Evolutionary conservation across 306 rosid genomes (phyloP).

Genomic region (Prunus dulcis): DNA sequence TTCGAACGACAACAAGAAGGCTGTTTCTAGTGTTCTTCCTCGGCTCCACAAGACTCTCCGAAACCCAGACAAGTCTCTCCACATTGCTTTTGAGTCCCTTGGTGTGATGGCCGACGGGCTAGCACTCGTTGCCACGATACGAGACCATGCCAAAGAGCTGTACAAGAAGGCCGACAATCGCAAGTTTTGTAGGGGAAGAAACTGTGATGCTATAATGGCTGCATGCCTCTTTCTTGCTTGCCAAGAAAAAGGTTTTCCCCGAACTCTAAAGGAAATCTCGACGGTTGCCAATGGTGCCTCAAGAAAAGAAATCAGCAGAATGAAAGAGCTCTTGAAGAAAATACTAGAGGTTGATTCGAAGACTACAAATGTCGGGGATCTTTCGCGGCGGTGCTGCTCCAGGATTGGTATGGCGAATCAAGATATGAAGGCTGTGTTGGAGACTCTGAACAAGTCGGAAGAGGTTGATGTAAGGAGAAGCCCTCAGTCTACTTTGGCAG

Average conservation of each 20-base stretch:
- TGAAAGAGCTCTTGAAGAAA: background rate
- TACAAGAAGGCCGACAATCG: background rate
- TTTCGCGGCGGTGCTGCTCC: constrained; percentile 5
- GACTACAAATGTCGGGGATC: background rate
- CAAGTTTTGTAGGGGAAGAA: background rate
- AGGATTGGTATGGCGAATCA: background rate
- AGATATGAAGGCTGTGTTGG: constrained; percentile 2
- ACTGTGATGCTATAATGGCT: background rate
- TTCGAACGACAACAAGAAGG: background rate
- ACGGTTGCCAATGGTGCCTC: background rate
- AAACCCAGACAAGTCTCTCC: background rate
- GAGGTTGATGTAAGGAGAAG: constrained; percentile 25
- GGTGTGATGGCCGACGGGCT: background rate
- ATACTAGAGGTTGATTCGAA: background rate
- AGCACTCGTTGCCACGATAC: background rate
- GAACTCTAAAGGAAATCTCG: constrained; percentile 19
- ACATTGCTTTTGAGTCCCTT: background rate
- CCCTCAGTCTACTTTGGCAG: constrained; percentile 14
- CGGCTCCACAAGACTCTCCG: background rate
- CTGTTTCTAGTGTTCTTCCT: background rate
- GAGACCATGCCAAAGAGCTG: background rate
- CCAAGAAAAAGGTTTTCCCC: background rate
- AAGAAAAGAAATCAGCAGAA: constrained; percentile 11
- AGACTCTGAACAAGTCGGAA: background rate
- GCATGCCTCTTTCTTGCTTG: constrained; percentile 16